Conservation (phyloP, 148 eudicot species). For the Vaccinium myrtillus region DNA sequence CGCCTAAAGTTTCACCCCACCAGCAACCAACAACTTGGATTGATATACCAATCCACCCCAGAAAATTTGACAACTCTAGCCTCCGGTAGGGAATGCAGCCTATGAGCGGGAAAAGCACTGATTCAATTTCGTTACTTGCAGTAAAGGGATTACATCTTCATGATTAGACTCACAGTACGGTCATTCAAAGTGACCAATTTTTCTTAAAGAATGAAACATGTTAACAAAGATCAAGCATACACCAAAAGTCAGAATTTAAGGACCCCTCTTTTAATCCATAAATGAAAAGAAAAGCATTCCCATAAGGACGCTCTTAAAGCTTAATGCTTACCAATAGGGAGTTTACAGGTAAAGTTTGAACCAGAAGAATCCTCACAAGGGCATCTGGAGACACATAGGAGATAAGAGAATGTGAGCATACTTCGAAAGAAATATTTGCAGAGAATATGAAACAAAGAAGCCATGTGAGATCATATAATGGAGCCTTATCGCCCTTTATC, state of each 20-base stretch:
- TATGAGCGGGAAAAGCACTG: not conserved
- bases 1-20: not conserved
- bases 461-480: not conserved
- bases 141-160: not conserved
- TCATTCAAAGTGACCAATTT: not conserved
- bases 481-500: not conserved
- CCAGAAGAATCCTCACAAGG: constrained; percentile 47
- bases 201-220: not conserved
- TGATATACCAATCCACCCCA: not conserved
- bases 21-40: not conserved
- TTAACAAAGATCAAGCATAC: not conserved
- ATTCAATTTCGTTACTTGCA: not conserved
- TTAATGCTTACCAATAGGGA: constrained; percentile 34
- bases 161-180: not conserved
- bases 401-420: not conserved
- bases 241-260: not conserved
- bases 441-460: not conserved
- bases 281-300: constrained; percentile 3
- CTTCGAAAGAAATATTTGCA: not conserved
- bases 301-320: constrained; percentile 8
- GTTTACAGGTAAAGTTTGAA: constrained; percentile 36
- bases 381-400: constrained; percentile 30
- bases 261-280: not conserved
- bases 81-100: not conserved
- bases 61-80: not conserved